Base-by-base conservation (phyloP, 805 yeast species). In the Starmerella floricola region DNA sequence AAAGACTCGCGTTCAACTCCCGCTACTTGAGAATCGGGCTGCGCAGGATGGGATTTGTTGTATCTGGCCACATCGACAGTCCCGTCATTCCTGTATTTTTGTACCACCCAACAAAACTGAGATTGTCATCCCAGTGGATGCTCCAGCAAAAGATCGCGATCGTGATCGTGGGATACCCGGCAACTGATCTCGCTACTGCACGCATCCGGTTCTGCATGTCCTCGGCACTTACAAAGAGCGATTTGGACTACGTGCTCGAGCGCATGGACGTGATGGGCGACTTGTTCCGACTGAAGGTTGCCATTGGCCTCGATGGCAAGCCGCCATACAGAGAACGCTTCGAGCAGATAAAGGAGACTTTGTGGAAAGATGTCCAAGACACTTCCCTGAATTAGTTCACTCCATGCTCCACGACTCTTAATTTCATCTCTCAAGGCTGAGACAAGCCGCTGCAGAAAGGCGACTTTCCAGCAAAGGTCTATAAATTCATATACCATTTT, bases 101-200 rank as follows among this genome's bases (percentile, higher is more conserved):
- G 49, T 91, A 80, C 58, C 75, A 84, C 40, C 99, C 98, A 19
- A 78, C 93, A 23, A 88, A 87, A 60, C 85, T 91, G 94, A 93
- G 95, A 20, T 86, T 88, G 0, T 74, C 86, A 48, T 79, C 95
- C 35, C 73, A 95, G 60, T 73, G 76, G 72, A 72, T 88, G 71
- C 73, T 80, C 53, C 75, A 73, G 50, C 68, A 75, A 62, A 81
- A 81, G 40, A 78, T 91, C 47, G 98, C 98, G 3, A 87, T 88
- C 37, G 99, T 91, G 28, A 79, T 88, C 49, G 97, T 88, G 34
- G 95, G 97, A 29, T 91, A 91, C 60, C 99, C 99, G 10, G 98
- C 98, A 1, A 88, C 97, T 0, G 95, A 95, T 28, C 70, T 91
- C 51, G 77, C 84, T 33, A 75, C 86, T 29, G 81, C 94, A 4